Percentiles rank a stretch among this genome's conserved stretches.
These are phyloP conservation scores for Daldinia bambusicola DNA, from an alignment of 495 filamentous ascomycete species.

Conservation along the genomic window DNA sequence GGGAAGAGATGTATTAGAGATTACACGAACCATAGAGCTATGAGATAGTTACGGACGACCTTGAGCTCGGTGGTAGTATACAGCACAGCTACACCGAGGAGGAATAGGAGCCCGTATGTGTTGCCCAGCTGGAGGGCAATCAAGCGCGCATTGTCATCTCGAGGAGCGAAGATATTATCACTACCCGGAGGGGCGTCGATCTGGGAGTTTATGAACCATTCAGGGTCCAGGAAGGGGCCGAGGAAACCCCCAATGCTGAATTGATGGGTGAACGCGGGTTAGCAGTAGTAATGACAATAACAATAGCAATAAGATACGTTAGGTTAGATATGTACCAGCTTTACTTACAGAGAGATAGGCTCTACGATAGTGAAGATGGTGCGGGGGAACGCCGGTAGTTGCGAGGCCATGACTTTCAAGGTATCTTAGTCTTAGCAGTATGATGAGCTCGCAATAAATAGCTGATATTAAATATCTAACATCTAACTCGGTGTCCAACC, in stretches of 20 bases:
- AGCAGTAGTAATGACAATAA: background rate
- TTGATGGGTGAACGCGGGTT: constrained; percentile 35
- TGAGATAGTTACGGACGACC: constrained; percentile 73
- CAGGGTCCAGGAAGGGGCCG: constrained; percentile 63
- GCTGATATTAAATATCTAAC: constrained; percentile 4
- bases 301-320: background rate
- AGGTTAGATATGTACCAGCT: no score
- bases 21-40: constrained; percentile 61
- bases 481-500: background rate
- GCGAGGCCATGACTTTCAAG: constrained; percentile 57
- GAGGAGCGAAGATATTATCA: constrained; percentile 33
- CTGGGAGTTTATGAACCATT: constrained; percentile 70
- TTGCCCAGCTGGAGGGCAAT: constrained; percentile 69
- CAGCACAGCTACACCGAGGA: constrained; percentile 69
- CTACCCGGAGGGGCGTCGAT: constrained; percentile 51
- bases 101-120: constrained; percentile 70
- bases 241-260: constrained; percentile 63
- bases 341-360: constrained; percentile 73
- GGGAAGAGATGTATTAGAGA: background rate
- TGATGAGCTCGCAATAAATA: background rate
- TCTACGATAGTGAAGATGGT: constrained; percentile 71
- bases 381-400: constrained; percentile 62
- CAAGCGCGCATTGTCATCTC: constrained; percentile 49
- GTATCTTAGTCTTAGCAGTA: background rate
- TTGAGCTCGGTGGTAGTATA: constrained; percentile 70